Evolutionary conservation across 768 basidiomycete species (phyloP).

Genomic region (Russula vinacea): DNA sequence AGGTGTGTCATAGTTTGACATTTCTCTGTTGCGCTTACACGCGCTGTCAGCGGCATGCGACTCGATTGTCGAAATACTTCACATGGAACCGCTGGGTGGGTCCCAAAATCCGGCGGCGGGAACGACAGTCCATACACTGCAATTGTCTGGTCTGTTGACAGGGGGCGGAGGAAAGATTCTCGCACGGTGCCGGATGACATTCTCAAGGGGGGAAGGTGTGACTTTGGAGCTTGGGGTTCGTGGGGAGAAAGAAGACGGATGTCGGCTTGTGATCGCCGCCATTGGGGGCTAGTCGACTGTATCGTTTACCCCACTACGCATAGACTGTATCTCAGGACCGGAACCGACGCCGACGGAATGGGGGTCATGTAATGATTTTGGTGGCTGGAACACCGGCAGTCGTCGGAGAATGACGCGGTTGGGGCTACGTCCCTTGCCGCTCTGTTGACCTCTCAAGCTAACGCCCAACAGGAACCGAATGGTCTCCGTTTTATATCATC

Average conservation of each 20-base stretch:
- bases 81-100: slow-evolving; percentile 96
- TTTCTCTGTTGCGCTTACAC: slow-evolving; percentile 28
- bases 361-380: slow-evolving; percentile 9
- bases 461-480: slow-evolving; percentile 23
- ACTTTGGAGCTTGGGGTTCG: slow-evolving; percentile 89
- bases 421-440: background rate
- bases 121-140: slow-evolving; percentile 88
- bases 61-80: slow-evolving; percentile 91
- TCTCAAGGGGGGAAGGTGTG: slow-evolving; percentile 82
- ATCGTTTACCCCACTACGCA: background rate
- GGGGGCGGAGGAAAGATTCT: slow-evolving; percentile 97
- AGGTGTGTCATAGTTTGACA: slow-evolving; percentile 50
- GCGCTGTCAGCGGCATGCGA: slow-evolving; percentile 78
- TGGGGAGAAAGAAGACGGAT: slow-evolving; percentile 85
- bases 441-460: background rate
- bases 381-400: background rate
- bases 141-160: slow-evolving; percentile 83
- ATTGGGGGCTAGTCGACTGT: slow-evolving; percentile 58
- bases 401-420: slow-evolving; percentile 2
- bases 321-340: slow-evolving; percentile 4
- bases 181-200: slow-evolving; percentile 94
- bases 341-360: slow-evolving; percentile 28
- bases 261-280: slow-evolving; percentile 84
- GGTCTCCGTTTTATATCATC: slow-evolving; percentile 15
- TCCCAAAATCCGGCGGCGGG: slow-evolving; percentile 72